Percentiles rank a stretch among this genome's conserved stretches.
These are phyloP conservation scores for Austroboletus niveus DNA, from an alignment of 1,284 basidiomycete genomes.

Conservation along the genomic window DNA sequence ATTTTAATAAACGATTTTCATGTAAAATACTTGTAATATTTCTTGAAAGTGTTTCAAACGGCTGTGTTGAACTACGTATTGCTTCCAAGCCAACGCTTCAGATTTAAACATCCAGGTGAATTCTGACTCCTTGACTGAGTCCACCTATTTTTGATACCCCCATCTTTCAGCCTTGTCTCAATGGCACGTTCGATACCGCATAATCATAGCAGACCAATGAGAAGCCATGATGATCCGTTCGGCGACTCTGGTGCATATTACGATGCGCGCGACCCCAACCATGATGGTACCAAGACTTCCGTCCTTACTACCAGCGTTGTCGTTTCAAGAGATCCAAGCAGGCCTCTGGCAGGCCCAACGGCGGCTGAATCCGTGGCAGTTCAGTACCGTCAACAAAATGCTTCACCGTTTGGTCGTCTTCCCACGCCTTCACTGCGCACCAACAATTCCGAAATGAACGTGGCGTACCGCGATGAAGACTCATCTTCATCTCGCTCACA, in stretches of 20 bases:
- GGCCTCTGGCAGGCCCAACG: slow-evolving; percentile 11
- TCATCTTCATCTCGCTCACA: slow-evolving; percentile 14
- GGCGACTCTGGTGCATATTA: slow-evolving; percentile 18
- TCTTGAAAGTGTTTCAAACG: background rate
- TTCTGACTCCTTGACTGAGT: background rate
- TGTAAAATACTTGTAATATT: no score
- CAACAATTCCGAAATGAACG: slow-evolving; percentile 3
- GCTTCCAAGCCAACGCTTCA: background rate
- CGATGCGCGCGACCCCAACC: slow-evolving; percentile 8
- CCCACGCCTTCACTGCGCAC: slow-evolving; percentile 14
- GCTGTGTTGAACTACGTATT: background rate
- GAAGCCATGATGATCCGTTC: slow-evolving; percentile 31
- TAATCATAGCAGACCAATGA: slow-evolving; percentile 7
- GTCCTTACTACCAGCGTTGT: slow-evolving; percentile 22
- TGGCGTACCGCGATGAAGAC: slow-evolving; percentile 29
- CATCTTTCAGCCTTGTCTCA: slow-evolving; percentile 11
- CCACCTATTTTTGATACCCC: background rate
- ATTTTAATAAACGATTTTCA: no score
- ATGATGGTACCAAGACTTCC: slow-evolving; percentile 23
- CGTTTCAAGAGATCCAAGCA: slow-evolving; percentile 8
- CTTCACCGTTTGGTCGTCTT: slow-evolving; percentile 13
- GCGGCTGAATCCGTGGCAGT: slow-evolving; percentile 28
- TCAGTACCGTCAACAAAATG: slow-evolving; percentile 24
- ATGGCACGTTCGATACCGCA: slow-evolving; percentile 24
- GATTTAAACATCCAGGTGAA: background rate